A percentile compares a stretch with the other conserved stretches of the same genome.
phyloP scores from a whole-genome alignment of 1,284 basidiomycete species.

The Microbotryomycetes sp. region DNA sequence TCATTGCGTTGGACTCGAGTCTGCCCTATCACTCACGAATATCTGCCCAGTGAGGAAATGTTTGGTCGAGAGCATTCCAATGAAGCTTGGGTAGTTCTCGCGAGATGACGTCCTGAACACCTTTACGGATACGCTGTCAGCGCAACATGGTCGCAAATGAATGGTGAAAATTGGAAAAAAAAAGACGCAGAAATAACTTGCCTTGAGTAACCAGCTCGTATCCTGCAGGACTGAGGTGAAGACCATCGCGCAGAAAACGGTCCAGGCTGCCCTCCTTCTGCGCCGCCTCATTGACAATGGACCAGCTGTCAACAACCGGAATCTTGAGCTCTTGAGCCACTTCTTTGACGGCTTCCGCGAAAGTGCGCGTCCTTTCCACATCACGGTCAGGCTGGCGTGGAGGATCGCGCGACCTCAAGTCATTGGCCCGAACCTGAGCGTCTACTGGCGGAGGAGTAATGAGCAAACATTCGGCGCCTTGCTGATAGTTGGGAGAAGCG shows the following conservation, averaged over 20 bases:
- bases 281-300: constrained; percentile 18
- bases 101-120: constrained; percentile 12
- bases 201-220: constrained; percentile 50
- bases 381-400: constrained; percentile 42
- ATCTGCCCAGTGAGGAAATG: constrained; percentile 19
- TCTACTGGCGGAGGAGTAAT: constrained; percentile 79
- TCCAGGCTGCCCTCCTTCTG: constrained; percentile 14
- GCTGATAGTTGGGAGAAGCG: constrained; percentile 59
- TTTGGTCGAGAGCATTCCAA: constrained; percentile 27
- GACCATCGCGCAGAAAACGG: constrained; percentile 52
- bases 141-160: background rate
- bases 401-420: constrained; percentile 22
- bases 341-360: constrained; percentile 60
- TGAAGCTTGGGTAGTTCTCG: constrained; percentile 28
- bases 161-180: no score
- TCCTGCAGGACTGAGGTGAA: constrained; percentile 65
- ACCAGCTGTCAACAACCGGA: constrained; percentile 46
- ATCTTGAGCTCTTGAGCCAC: constrained; percentile 53
- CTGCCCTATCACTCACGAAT: constrained; percentile 3
- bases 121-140: background rate
- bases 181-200: background rate
- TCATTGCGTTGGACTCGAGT: no score
- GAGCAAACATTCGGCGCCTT: constrained; percentile 66
- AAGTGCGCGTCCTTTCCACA: constrained; percentile 55
- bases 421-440: constrained; percentile 43